These are phyloP conservation scores for Jaltomata sinuosa DNA, from an alignment of 257 asterid genomes.

Conservation along the genomic window DNA sequence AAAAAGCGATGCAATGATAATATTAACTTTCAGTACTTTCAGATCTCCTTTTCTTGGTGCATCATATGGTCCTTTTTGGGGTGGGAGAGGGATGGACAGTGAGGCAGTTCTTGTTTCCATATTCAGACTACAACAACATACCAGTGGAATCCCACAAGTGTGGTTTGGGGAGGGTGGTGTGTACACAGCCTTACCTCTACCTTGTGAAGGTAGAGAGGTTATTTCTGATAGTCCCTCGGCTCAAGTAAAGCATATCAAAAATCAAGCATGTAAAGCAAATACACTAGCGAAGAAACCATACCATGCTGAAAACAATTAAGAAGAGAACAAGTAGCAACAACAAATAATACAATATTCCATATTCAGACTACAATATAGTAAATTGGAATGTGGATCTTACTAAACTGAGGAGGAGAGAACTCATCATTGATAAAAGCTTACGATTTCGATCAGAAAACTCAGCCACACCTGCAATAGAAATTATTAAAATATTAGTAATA, in stretches of 20 bases:
- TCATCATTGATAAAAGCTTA: conserved; percentile 58
- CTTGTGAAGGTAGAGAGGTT: not conserved
- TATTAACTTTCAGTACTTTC: not conserved
- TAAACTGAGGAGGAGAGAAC: conserved; percentile 68
- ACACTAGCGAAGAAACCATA: too few relatives aligned
- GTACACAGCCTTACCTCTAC: not conserved
- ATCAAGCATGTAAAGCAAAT: not conserved
- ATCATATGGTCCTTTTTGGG: not conserved
- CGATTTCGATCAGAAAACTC: conserved; percentile 63
- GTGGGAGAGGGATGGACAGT: not conserved
- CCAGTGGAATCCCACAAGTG: not conserved
- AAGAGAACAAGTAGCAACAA: too few relatives aligned
- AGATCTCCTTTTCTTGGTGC: not conserved
- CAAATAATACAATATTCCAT: not conserved
- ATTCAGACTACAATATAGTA: not conserved
- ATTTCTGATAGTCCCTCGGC: not conserved
- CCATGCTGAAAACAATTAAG: too few relatives aligned
- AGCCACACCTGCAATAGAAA: conserved; percentile 53
- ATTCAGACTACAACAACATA: not conserved
- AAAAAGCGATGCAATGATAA: not conserved
- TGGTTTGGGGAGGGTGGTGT: not conserved
- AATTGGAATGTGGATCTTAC: conserved; percentile 33
- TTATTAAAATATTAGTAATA: not conserved
- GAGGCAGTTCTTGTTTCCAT: not conserved
- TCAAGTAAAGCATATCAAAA: not conserved